These are phyloP conservation scores for Yamadazyma membranifaciens DNA, from an alignment of 1,139 yeast genomes.

Conservation along the genomic window DNA sequence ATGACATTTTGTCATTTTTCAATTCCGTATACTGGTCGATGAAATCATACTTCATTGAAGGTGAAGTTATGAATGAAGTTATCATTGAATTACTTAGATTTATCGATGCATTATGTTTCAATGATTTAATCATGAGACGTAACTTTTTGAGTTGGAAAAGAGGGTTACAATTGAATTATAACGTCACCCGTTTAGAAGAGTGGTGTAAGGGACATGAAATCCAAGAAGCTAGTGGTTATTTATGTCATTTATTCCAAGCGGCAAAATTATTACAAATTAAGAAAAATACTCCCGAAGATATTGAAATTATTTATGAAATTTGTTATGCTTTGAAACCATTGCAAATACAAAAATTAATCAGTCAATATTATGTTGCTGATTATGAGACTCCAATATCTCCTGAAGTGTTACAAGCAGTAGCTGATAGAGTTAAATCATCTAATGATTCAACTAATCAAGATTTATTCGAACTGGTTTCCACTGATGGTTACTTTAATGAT, in stretches of 20 bases:
- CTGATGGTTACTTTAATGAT: conserved; percentile 82
- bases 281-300: conserved; percentile 87
- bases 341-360: conserved; percentile 88
- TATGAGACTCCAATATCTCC: conserved; percentile 93
- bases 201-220: conserved; percentile 97
- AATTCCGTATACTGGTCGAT: conserved; percentile 91
- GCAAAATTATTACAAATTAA: conserved; percentile 91
- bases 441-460: conserved; percentile 61
- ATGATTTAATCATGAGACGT: conserved; percentile 93
- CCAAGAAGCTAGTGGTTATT: conserved; percentile 83
- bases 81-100: conserved; percentile 79
- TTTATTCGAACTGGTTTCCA: conserved; percentile 64
- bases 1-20: conserved; percentile 86
- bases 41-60: conserved; percentile 87
- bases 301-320: conserved; percentile 89
- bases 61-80: conserved; percentile 81
- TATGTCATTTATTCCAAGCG: conserved; percentile 89
- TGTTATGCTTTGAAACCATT: conserved; percentile 93
- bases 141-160: conserved; percentile 96
- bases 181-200: conserved; percentile 94
- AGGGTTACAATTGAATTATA: conserved; percentile 94
- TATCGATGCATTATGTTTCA: conserved; percentile 93
- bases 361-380: conserved; percentile 90
- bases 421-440: conserved; percentile 70
- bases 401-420: conserved; percentile 78